Evolutionary conservation across 2,329 filamentous ascomycete species (phyloP).

Genomic region (Exophiala phaeomuriformis): DNA sequence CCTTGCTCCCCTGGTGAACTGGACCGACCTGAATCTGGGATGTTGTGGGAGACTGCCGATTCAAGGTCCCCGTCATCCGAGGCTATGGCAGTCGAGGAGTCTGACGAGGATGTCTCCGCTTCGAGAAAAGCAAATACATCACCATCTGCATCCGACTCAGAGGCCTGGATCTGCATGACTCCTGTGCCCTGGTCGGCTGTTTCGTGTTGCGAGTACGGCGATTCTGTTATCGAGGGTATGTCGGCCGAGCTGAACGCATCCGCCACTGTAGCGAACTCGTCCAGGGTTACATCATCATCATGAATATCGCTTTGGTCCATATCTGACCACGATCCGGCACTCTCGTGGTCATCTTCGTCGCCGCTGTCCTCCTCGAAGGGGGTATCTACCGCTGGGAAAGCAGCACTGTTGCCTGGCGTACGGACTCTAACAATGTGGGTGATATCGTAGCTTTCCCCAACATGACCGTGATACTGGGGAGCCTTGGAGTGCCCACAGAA

Average conservation of each 20-base stretch:
- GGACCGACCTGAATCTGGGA: no score
- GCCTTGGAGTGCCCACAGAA: constrained; percentile 34
- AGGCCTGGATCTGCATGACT: no score
- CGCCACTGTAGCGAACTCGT: neutral
- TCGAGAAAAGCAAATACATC: no score
- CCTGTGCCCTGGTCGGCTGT: no score
- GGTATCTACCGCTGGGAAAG: constrained; percentile 15
- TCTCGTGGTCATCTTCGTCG: constrained; percentile 3
- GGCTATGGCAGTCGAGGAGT: no score
- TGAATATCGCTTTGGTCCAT: constrained; percentile 5
- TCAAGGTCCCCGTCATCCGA: no score
- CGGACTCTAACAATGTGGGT: constrained; percentile 23
- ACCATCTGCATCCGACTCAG: no score
- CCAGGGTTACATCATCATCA: neutral
- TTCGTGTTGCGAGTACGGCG: no score
- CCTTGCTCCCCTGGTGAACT: no score
- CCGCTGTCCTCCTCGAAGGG: constrained; percentile 13
- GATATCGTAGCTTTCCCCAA: constrained; percentile 23
- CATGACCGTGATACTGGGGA: constrained; percentile 19
- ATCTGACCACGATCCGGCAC: neutral
- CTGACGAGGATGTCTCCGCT: no score
- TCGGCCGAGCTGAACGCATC: neutral
- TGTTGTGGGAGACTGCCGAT: no score
- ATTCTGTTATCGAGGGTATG: neutral
- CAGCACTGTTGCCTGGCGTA: constrained; percentile 22